Base-by-base conservation (phyloP, 140 eudicot genomes). In the Ambrosia hybrid region DNA sequence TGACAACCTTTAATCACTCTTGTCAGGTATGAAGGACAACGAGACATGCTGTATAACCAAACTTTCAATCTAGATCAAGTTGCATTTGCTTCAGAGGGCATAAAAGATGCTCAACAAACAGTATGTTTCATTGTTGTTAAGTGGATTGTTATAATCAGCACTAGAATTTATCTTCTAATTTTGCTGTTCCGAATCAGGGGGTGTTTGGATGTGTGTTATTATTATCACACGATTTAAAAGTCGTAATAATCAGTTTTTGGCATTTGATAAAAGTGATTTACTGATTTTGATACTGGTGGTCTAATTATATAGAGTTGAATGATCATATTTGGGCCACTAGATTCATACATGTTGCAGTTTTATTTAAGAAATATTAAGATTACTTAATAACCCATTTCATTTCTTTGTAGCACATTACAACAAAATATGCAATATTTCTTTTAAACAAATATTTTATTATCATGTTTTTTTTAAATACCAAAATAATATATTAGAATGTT, bases 21-120 rank as follows among this genome's bases (percentile, higher is more conserved):
- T 74, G 72, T 16, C 76, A 92, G 98, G 98, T 89, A 89, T 69
- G 98, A 92, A 81, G 96, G 96, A 61, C 98, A 92, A 61, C 96
- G 98, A 16, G 98, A 92, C 71, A 92, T 92, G 98, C 91, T 92
- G 38, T 92, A 89, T 84, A 92, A 89, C 73, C 98, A 92, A 80
- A 92, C 98, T 3, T 92, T n/a, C n/a, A n/a, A n/a, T n/a, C n/a
- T n/a, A n/a, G n/a, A n/a, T n/a, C n/a, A n/a, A n/a, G n/a, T n/a
- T n/a, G n/a, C n/a, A n/a, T n/a, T n/a, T n/a, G n/a, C n/a, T n/a
- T n/a, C n/a, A n/a, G n/a, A n/a, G 83, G 98, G 95, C 64, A 85
- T 92, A 45, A 92, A 89, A 83, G 96, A 92, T 85, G 98, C 98
- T 78, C 98, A 92, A 41, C 96, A 92, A 85, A 92, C 98, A 63